phyloP scores from a whole-genome alignment of 2,329 filamentous ascomycete species.

The Colletotrichum sp. region DNA sequence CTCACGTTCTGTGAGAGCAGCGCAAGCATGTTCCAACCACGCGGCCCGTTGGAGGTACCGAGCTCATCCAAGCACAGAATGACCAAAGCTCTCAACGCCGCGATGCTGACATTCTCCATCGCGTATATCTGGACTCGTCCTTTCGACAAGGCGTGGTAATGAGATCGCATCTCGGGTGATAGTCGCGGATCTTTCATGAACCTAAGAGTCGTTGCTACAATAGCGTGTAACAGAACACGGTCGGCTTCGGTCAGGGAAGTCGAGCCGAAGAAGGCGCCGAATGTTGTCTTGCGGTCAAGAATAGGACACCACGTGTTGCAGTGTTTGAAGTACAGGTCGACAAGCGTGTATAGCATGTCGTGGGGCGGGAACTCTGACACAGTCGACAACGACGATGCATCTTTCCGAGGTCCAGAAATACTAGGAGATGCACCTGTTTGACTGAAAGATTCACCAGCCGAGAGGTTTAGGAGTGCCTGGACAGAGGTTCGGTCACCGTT shows the following conservation, averaged over 20 bases:
- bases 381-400: slow-evolving; percentile 36
- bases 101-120: slow-evolving; percentile 45
- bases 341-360: slow-evolving; percentile 63
- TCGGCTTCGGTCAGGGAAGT: slow-evolving; percentile 44
- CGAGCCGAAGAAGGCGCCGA: slow-evolving; percentile 44
- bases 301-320: slow-evolving; percentile 65
- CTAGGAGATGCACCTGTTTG: neutral
- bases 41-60: slow-evolving; percentile 47
- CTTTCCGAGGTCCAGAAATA: slow-evolving; percentile 20
- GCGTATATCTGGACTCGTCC: slow-evolving; percentile 46
- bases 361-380: slow-evolving; percentile 61
- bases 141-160: slow-evolving; percentile 44
- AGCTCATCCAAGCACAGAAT: slow-evolving; percentile 47
- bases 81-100: slow-evolving; percentile 43
- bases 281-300: slow-evolving; percentile 47
- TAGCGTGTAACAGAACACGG: slow-evolving; percentile 47
- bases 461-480: slow-evolving; percentile 23
- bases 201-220: slow-evolving; percentile 46
- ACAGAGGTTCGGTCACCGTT: slow-evolving; percentile 23
- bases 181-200: slow-evolving; percentile 45
- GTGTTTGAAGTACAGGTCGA: slow-evolving; percentile 68
- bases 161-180: slow-evolving; percentile 39
- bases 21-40: slow-evolving; percentile 46
- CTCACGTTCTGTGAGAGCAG: slow-evolving; percentile 42
- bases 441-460: slow-evolving; percentile 13